Evolutionary conservation across 2,329 filamentous ascomycete genomes (phyloP).

Genomic region (Ciborinia camelliae): DNA sequence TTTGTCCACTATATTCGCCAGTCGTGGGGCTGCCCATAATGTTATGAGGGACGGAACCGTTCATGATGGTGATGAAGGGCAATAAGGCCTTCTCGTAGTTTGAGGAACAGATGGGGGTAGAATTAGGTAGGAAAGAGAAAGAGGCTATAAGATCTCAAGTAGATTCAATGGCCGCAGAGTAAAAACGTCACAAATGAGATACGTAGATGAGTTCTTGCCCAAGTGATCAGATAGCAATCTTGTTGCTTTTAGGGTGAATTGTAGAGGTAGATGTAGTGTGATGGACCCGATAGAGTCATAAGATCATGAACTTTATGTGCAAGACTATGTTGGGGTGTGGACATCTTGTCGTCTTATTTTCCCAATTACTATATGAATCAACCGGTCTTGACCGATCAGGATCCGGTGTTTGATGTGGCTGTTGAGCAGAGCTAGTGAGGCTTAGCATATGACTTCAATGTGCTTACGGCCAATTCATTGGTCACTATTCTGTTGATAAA

Average conservation of each 20-base stretch:
- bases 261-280: neutral
- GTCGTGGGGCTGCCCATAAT: neutral
- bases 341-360: neutral
- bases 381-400: neutral
- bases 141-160: neutral
- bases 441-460: constrained; percentile 14
- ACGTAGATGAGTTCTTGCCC: neutral
- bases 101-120: neutral
- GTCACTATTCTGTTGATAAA: neutral
- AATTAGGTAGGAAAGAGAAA: neutral
- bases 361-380: neutral
- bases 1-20: neutral
- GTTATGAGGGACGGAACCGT: neutral
- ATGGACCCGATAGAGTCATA: constrained; percentile 6
- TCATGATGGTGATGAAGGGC: constrained; percentile 1
- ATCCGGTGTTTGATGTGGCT: constrained; percentile 1
- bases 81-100: neutral
- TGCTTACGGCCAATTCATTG: constrained; percentile 8
- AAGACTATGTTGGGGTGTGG: neutral
- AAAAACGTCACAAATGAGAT: neutral
- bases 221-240: neutral
- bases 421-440: constrained; percentile 7
- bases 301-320: neutral
- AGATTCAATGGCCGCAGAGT: neutral
- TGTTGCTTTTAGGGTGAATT: neutral